Evolutionary conservation across 352 stramenopile species (phyloP), one percentile per base, ranked within the genome.

Genomic region (Pythium biforme): DNA sequence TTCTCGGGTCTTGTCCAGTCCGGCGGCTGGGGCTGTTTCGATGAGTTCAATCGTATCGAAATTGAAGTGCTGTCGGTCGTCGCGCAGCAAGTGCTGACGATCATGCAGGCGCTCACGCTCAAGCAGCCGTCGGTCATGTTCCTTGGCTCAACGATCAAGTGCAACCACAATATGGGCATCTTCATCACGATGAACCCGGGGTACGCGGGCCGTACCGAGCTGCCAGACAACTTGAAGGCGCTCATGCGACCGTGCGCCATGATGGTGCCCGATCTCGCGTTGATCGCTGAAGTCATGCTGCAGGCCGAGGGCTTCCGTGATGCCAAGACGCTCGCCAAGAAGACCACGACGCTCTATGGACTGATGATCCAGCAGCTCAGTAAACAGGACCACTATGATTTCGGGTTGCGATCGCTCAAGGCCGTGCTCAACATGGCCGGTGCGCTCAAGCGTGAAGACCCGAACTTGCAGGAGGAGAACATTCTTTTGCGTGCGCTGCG

Each of bases 41-140:
- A 98, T 72, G 93, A 98, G 65, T 98, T 98, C 67, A 98, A 98
- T 59, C 89, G 93, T n/a, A 98, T 98, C 55, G 94, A 98, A 66
- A 97, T 98, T 31, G 93, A 98, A 62, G 93, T 98, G 47, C 67
- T 98, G 5, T 98, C 91, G 8, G 93, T 98, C 23, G 90, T 98
- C 3, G 93, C 93, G 20, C 92, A 96, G 50, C 89, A 97, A 54
- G 87, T 97, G 40, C 57, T 97, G 37, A 95, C 86, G 7, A 96
- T 97, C 64, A 91, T 95, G 79, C 84, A 96, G 55, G 89, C 89
- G 20, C 73, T 96, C 6, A 88, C 83, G 31, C 70, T 81, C 47
- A 88, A 91, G 47, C 77, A 90, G 57, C 74, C 72, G 0, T 75
- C 86, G 20, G 59, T 97, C 33, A 83, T 90, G 70, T 97, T 97